A percentile compares a stretch with the other conserved stretches of the same genome.
phyloP scores from a whole-genome alignment of 352 stramenopile species.

The Aphanomyces stellatus region DNA sequence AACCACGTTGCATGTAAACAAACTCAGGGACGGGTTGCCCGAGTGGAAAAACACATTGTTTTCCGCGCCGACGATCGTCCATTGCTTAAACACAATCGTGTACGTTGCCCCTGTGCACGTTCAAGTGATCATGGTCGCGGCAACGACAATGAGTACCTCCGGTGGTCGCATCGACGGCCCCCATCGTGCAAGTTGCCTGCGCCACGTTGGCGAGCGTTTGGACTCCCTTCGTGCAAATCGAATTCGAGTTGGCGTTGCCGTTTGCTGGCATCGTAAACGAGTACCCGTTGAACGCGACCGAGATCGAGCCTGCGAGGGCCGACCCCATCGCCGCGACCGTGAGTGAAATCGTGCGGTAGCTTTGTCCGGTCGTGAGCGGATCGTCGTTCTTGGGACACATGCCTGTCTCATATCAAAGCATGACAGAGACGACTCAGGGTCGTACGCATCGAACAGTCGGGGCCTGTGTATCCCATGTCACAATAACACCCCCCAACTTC shows the following conservation, averaged over 20 bases:
- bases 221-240: slow-evolving; percentile 38
- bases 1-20: slow-evolving; percentile 72
- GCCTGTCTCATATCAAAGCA: slow-evolving; percentile 20
- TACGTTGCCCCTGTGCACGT: slow-evolving; percentile 40
- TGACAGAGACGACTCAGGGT: neutral
- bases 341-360: slow-evolving; percentile 48
- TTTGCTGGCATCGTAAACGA: slow-evolving; percentile 33
- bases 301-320: slow-evolving; percentile 30
- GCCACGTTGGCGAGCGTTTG: slow-evolving; percentile 33
- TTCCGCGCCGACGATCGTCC: slow-evolving; percentile 44
- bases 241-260: slow-evolving; percentile 25
- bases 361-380: slow-evolving; percentile 62
- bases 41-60: slow-evolving; percentile 79
- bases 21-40: slow-evolving; percentile 58
- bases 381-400: slow-evolving; percentile 87
- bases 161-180: slow-evolving; percentile 26
- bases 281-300: slow-evolving; percentile 43
- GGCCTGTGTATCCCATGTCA: slow-evolving; percentile 70
- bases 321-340: slow-evolving; percentile 28
- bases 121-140: too few relatives aligned
- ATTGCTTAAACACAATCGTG: slow-evolving; percentile 59
- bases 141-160: too few relatives aligned
- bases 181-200: slow-evolving; percentile 32
- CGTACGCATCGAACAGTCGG: slow-evolving; percentile 72
- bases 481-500: slow-evolving; percentile 71